Evolutionary conservation across 805 yeast genomes (phyloP), one percentile per base, ranked within the genome.

Genomic region (Monosporozyma unispora): DNA sequence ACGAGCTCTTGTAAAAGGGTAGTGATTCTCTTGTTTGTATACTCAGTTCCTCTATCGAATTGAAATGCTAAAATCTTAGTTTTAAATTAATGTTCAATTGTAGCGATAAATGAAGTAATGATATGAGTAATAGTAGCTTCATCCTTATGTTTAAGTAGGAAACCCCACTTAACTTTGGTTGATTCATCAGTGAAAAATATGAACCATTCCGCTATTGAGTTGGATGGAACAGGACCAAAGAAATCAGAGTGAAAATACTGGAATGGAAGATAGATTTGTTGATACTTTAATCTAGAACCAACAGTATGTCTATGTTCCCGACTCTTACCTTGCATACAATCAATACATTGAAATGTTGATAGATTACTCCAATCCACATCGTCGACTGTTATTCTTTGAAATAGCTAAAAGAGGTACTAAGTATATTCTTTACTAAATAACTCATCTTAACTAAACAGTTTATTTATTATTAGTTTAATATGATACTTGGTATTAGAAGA

Each of bases 261-360:
- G 5, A 52, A 48, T 16, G 50, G 52, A 9, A 44, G 44, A 10
- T 48, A 52, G 12, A 22, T 16, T 0, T 40, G 14, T 45, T 51
- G 48, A 39, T 51, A 51, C 9, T 38, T 21, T 18, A 40, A 12
- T 3, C 52, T 31, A 2, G 54, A 51, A 10, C 47, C 47, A 14
- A 46, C 37, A 21, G 37, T 19, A 39, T 53, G 51, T 9, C 37
- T 48, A 21, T 49, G 54, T 44, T 44, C 29, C 2, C 33, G 45
- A 4, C 44, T 31, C 19, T 50, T 51, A n/a, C 48, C 50, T 14
- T 39, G 39, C 22, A 52, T 14, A n/a, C 53, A 54, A 4, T 44
- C 48, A 6, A 22, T 25, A 44, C 56, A 53, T 43, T 51, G 51
- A 23, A 46, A 49, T 31, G 84, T 91, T 48, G 46, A 44, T 48